Percentiles rank a stretch among this genome's conserved stretches.
Conservation (phyloP, 202 grass and related monocot species). For the Zoysia matrella region DNA sequence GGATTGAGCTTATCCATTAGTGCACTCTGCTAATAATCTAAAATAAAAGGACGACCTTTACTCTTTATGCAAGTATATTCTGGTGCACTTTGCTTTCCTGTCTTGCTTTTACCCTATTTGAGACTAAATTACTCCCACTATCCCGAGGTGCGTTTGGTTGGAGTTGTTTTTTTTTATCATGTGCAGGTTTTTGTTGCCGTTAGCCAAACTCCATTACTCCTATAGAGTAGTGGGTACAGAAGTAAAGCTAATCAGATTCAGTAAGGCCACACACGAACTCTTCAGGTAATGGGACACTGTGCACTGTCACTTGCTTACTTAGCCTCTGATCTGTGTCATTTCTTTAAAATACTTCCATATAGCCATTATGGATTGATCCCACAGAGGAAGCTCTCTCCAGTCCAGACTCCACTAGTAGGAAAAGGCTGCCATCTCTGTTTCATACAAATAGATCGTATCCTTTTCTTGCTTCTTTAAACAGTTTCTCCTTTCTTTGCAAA, state of each 20-base stretch:
- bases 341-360: not conserved
- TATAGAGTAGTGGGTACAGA: constrained; percentile 4
- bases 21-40: constrained; percentile 36
- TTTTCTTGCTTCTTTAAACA: constrained; percentile 26
- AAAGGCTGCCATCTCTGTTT: constrained; percentile 37
- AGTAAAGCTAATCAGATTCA: constrained; percentile 35
- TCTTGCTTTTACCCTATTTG: no score
- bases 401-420: constrained; percentile 37
- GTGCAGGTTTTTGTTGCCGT: constrained; percentile 11
- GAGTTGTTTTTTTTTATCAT: constrained; percentile 12
- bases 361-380: not conserved
- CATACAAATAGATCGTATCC: constrained; percentile 21
- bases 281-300: not conserved
- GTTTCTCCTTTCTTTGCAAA: constrained; percentile 31
- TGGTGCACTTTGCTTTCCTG: no score
- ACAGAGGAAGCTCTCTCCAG: constrained; percentile 4
- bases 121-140: no score
- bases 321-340: not conserved
- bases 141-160: constrained; percentile 41
- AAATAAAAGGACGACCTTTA: no score
- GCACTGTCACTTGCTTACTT: no score
- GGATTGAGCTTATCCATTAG: constrained; percentile 49
- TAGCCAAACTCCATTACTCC: constrained; percentile 12
- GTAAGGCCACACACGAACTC: constrained; percentile 30
- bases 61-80: not conserved